Conservation (phyloP, 2,329 filamentous ascomycete species). For the Didymella arachidicola region DNA sequence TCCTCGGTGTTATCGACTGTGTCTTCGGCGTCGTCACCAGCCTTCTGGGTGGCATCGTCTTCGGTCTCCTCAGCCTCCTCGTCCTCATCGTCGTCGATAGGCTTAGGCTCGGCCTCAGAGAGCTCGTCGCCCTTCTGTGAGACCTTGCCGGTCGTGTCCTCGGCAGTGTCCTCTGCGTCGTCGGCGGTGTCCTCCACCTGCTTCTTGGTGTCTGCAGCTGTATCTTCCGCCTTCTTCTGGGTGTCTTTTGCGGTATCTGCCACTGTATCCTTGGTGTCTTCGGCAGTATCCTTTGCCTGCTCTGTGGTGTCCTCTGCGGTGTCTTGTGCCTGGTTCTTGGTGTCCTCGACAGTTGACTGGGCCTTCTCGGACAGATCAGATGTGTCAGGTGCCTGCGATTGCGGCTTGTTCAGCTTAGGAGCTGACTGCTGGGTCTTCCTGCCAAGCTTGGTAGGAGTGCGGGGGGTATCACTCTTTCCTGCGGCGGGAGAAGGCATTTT, state of each 20-base stretch:
- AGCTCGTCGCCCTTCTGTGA: constrained; percentile 57
- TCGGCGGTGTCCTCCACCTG: constrained; percentile 55
- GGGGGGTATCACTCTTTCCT: constrained; percentile 58
- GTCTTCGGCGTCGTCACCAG: constrained; percentile 56
- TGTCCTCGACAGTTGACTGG: constrained; percentile 38
- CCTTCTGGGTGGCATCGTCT: constrained; percentile 55
- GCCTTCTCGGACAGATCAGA: constrained; percentile 47
- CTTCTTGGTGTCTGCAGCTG: constrained; percentile 55
- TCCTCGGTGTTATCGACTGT: constrained; percentile 53
- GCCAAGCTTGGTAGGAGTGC: constrained; percentile 61
- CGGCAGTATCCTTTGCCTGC: constrained; percentile 41
- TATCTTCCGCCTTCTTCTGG: constrained; percentile 58
- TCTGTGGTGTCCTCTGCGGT: constrained; percentile 47
- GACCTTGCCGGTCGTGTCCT: constrained; percentile 55
- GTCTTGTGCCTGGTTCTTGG: constrained; percentile 49
- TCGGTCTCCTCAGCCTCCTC: constrained; percentile 34
- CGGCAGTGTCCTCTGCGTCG: constrained; percentile 54
- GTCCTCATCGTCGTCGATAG: constrained; percentile 51
- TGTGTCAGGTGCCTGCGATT: constrained; percentile 44
- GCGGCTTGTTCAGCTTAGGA: constrained; percentile 54
- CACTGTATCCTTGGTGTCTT: constrained; percentile 49
- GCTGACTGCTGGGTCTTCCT: constrained; percentile 53
- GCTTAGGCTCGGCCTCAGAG: constrained; percentile 56
- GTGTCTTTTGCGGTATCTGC: constrained; percentile 48
- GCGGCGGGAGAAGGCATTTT: constrained; percentile 61